A percentile compares a stretch with the other conserved stretches of the same genome.
phyloP scores from a whole-genome alignment of 2,329 filamentous ascomycete genomes.

The Ascocoryne sarcoides region DNA sequence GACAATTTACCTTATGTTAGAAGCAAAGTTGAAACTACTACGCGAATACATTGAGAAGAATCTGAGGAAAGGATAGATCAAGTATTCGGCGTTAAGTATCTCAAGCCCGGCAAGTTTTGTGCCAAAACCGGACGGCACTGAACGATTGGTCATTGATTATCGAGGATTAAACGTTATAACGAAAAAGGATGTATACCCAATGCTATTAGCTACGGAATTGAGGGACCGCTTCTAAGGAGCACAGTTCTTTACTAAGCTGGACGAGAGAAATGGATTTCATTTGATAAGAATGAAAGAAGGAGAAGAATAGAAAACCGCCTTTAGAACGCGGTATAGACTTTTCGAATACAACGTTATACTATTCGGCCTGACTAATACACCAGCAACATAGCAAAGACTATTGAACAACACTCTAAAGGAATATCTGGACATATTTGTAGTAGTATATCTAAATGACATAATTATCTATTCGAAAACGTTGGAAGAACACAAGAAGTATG shows the following conservation, averaged over 20 bases:
- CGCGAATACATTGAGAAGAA: neutral
- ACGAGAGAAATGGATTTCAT: neutral
- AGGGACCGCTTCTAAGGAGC: neutral
- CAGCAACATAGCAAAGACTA: conserved; percentile 1
- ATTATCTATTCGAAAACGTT: neutral
- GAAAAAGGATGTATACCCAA: conserved; percentile 2
- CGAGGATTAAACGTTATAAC: neutral
- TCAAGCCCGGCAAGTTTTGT: neutral
- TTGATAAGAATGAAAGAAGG: conserved; percentile 1
- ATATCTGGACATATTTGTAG: conserved; percentile 4
- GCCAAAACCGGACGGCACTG: neutral
- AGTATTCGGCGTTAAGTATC: neutral
- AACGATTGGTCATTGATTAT: neutral
- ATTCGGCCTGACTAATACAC: conserved; percentile 1
- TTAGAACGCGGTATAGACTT: neutral
- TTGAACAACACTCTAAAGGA: neutral
- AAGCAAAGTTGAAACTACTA: neutral
- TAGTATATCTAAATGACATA: conserved; percentile 2
- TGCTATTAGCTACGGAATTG: neutral
- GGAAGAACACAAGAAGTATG: neutral
- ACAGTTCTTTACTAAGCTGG: neutral
- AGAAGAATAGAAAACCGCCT: conserved; percentile 2
- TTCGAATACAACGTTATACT: conserved; percentile 1
- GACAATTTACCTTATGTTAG: neutral
- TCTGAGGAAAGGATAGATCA: conserved; percentile 1